phyloP scores from a whole-genome alignment of 192 early-diverging fungal genomes.

The Backusella australiensis region DNA sequence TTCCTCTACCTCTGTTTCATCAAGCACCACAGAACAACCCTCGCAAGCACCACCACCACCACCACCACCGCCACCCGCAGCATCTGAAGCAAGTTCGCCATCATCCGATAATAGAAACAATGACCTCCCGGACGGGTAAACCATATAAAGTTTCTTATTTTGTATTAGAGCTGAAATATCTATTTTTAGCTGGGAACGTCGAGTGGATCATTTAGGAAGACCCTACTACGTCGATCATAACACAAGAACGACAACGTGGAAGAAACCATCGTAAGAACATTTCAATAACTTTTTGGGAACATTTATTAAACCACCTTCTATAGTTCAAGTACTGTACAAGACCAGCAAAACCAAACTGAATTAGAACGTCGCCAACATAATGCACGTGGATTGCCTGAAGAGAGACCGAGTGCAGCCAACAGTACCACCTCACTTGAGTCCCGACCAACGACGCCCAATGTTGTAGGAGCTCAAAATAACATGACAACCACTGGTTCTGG shows the following conservation, averaged over 20 bases:
- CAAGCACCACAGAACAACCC: background rate
- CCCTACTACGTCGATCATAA: slow-evolving; percentile 98
- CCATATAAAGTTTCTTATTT: background rate
- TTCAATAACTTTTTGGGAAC: background rate
- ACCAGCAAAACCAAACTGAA: slow-evolving; percentile 57
- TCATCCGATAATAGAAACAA: slow-evolving; percentile 10
- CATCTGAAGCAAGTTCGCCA: background rate
- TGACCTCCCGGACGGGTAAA: slow-evolving; percentile 22
- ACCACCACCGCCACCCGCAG: slow-evolving; percentile 18
- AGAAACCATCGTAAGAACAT: slow-evolving; percentile 43
- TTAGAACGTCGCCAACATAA: slow-evolving; percentile 73
- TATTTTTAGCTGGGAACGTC: slow-evolving; percentile 80
- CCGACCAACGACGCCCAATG: slow-evolving; percentile 58
- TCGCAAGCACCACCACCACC: background rate
- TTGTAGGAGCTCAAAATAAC: slow-evolving; percentile 32
- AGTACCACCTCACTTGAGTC: slow-evolving; percentile 16
- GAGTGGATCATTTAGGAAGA: slow-evolving; percentile 89
- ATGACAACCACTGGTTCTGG: slow-evolving; percentile 58
- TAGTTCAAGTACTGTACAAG: slow-evolving; percentile 39
- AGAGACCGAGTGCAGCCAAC: slow-evolving; percentile 17
- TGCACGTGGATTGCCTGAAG: slow-evolving; percentile 80
- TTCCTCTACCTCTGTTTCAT: background rate
- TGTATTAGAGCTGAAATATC: slow-evolving; percentile 71
- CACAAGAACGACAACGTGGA: slow-evolving; percentile 92
- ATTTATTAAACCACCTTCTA: background rate